A percentile compares a stretch with the other conserved stretches of the same genome.
Evolutionary conservation across 2,329 filamentous ascomycete genomes (phyloP).

Genomic region (Cercospora sp.): DNA sequence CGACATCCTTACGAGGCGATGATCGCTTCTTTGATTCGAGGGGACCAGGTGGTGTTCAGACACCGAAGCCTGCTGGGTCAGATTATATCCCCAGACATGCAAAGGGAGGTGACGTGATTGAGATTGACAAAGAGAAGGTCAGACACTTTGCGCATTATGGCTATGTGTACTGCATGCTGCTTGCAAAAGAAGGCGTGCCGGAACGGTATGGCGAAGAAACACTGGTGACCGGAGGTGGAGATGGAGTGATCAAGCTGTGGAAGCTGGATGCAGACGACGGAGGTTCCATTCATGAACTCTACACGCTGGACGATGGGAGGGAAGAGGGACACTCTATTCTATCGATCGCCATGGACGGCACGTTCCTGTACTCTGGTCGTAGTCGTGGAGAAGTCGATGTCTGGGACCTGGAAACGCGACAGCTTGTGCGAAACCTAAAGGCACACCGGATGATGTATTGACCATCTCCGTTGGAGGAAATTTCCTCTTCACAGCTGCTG

Average conservation of each 20-base stretch:
- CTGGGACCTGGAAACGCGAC: slow-evolving; percentile 94
- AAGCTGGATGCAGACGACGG: slow-evolving; percentile 61
- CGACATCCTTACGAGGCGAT: slow-evolving; percentile 59
- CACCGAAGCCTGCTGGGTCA: slow-evolving; percentile 67
- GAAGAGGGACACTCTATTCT: slow-evolving; percentile 64
- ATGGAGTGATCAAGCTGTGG: slow-evolving; percentile 96
- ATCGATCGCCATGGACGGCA: slow-evolving; percentile 82
- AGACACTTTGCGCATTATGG: slow-evolving; percentile 90
- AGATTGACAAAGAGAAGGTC: slow-evolving; percentile 79
- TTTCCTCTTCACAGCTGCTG: slow-evolving; percentile 82
- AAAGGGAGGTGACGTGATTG: slow-evolving; percentile 66
- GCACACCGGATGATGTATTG: slow-evolving; percentile 81
- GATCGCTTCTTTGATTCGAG: slow-evolving; percentile 92
- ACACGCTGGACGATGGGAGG: slow-evolving; percentile 61
- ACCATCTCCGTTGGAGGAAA: slow-evolving; percentile 83
- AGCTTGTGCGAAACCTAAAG: slow-evolving; percentile 83
- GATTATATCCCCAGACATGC: slow-evolving; percentile 51
- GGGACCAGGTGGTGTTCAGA: slow-evolving; percentile 77
- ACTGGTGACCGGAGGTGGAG: slow-evolving; percentile 85
- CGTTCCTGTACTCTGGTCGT: slow-evolving; percentile 89
- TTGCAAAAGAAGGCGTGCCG: slow-evolving; percentile 72
- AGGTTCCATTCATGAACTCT: slow-evolving; percentile 69
- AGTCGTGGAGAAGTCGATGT: slow-evolving; percentile 86
- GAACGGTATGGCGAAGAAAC: slow-evolving; percentile 73
- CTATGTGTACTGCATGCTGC: slow-evolving; percentile 94